A percentile compares a stretch with the other conserved stretches of the same genome.
phyloP scores from a whole-genome alignment of 257 asterid genomes.

The Jasminum sambac region DNA sequence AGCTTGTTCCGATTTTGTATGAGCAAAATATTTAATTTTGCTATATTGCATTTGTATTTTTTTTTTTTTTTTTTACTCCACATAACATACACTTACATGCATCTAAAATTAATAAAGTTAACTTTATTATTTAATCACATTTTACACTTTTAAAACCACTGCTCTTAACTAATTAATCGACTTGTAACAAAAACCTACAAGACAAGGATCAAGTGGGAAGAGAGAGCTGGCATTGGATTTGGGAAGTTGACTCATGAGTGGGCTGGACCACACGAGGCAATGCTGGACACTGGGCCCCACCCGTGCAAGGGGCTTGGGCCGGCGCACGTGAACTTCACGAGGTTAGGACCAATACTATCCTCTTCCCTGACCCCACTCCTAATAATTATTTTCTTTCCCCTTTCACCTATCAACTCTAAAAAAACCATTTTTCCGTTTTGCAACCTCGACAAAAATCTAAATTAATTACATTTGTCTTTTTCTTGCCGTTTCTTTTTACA shows the following conservation, averaged over 20 bases:
- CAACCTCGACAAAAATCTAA: background rate
- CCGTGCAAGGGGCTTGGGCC: slow-evolving; percentile 22
- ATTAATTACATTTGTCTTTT: background rate
- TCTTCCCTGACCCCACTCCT: slow-evolving; percentile 20
- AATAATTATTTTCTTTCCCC: slow-evolving; percentile 5
- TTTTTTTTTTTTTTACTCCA: too few relatives aligned
- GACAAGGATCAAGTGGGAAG: slow-evolving; percentile 15
- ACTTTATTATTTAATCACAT: too few relatives aligned
- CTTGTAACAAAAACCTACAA: too few relatives aligned
- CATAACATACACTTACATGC: too few relatives aligned
- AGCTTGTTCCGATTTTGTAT: too few relatives aligned
- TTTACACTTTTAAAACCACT: too few relatives aligned
- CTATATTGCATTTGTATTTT: too few relatives aligned
- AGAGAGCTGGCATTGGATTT: background rate
- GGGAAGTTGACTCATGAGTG: slow-evolving; percentile 3
- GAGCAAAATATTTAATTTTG: too few relatives aligned
- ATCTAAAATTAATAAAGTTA: too few relatives aligned
- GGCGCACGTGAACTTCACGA: slow-evolving; percentile 41
- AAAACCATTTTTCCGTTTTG: too few relatives aligned
- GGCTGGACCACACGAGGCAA: slow-evolving; percentile 27
- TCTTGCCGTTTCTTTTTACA: background rate
- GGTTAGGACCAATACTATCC: slow-evolving; percentile 22
- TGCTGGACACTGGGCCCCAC: slow-evolving; percentile 22
- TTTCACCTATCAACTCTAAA: background rate
- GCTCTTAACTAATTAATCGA: too few relatives aligned